Evolutionary conservation across 805 yeast genomes (phyloP).

Genomic region (Pichia membranifaciens): DNA sequence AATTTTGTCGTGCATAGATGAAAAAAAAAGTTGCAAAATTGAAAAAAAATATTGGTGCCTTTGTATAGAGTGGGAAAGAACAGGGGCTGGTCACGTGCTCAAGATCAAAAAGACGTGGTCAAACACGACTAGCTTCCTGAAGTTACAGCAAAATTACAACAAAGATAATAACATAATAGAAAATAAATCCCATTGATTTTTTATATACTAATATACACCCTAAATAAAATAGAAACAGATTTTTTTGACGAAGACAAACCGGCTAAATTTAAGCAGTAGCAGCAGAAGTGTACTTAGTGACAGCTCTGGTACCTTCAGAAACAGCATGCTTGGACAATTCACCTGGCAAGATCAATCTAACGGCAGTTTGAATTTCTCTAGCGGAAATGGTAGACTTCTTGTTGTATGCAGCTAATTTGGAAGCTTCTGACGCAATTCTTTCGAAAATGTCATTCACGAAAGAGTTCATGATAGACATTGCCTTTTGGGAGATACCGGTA

Average conservation of each 20-base stretch:
- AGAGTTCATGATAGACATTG: constrained; percentile 98
- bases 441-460: constrained; percentile 97
- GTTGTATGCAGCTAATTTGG: constrained; percentile 98
- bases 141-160: background rate
- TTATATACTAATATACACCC: constrained; percentile 32
- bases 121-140: background rate
- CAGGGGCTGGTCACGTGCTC: background rate
- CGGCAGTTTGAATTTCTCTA: constrained; percentile 98
- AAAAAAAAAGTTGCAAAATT: background rate
- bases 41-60: background rate
- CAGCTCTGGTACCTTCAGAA: constrained; percentile 98
- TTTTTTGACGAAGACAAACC: constrained; percentile 15
- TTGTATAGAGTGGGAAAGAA: background rate
- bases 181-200: constrained; percentile 12
- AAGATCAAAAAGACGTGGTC: too few species aligned
- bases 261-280: constrained; percentile 40
- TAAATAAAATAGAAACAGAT: constrained; percentile 21
- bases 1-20: background rate
- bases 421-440: constrained; percentile 97
- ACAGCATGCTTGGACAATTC: constrained; percentile 98
- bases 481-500: constrained; percentile 98
- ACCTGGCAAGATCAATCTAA: constrained; percentile 96
- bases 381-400: constrained; percentile 97
- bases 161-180: constrained; percentile 1
- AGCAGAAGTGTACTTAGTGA: constrained; percentile 86